Evolutionary conservation across 116 monocot species (phyloP).

Genomic region (Iris pallida): DNA sequence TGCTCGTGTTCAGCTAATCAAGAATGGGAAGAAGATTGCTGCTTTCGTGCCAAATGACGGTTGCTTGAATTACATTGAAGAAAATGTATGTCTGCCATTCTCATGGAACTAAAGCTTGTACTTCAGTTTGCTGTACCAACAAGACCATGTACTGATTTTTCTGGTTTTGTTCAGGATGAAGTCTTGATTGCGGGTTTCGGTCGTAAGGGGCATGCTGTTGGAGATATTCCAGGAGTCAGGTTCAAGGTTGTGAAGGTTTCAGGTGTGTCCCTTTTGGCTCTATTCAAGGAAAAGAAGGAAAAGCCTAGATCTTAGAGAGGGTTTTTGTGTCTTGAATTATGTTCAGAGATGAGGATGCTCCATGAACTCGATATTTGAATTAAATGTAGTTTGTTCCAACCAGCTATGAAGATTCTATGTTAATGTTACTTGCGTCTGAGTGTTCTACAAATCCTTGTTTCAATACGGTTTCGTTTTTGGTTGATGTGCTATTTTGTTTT

Average conservation of each 20-base stretch:
- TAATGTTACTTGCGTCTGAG: too few species aligned
- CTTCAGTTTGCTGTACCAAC: neutral
- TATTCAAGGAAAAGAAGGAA: constrained; percentile 48
- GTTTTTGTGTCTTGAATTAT: neutral
- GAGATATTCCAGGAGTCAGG: constrained; percentile 51
- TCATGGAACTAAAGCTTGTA: neutral
- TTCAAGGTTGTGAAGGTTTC: constrained; percentile 56
- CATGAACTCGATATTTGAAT: too few species aligned
- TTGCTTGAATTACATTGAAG: constrained; percentile 53
- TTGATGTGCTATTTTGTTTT: too few species aligned
- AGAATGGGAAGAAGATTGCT: constrained; percentile 51
- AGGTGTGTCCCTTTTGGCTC: constrained; percentile 37
- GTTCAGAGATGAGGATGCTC: too few species aligned
- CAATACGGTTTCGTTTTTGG: too few species aligned
- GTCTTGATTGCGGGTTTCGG: constrained; percentile 51
- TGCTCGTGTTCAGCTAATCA: constrained; percentile 46
- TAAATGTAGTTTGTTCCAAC: too few species aligned
- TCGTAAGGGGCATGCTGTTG: constrained; percentile 42
- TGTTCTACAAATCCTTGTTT: too few species aligned
- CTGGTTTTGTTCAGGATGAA: constrained; percentile 27
- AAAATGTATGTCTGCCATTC: constrained; percentile 27
- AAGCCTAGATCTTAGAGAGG: constrained; percentile 38
- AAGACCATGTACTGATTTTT: neutral
- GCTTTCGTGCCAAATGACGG: constrained; percentile 54
- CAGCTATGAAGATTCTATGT: too few species aligned